Percentiles rank a stretch among this genome's conserved stretches.
These are phyloP conservation scores for Coemansia sp. DNA, from an alignment of 371 early-diverging fungal genomes.

Conservation along the genomic window DNA sequence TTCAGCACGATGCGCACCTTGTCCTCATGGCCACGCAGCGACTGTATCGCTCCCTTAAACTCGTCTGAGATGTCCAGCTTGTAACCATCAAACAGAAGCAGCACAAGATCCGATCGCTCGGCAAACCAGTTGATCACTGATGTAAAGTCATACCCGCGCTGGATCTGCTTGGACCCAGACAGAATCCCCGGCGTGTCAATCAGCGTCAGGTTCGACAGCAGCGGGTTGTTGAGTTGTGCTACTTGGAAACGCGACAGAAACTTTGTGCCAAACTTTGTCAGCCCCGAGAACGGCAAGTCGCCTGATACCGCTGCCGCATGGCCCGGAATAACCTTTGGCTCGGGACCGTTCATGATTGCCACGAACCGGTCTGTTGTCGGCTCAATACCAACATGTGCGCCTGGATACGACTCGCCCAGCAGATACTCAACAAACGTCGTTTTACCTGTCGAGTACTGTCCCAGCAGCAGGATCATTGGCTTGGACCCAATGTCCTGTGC, in stretches of 20 bases:
- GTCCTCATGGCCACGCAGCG: conserved; percentile 80
- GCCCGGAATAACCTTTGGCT: conserved; percentile 76
- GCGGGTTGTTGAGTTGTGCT: conserved; percentile 69
- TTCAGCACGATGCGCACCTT: conserved; percentile 84
- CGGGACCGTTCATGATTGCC: conserved; percentile 76
- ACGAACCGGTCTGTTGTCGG: conserved; percentile 85
- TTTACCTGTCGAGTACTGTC: conserved; percentile 86
- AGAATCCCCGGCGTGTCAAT: conserved; percentile 89
- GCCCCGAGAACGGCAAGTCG: conserved; percentile 78
- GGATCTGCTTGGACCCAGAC: conserved; percentile 79
- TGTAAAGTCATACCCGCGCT: conserved; percentile 82
- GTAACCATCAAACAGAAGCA: conserved; percentile 84
- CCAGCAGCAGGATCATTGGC: conserved; percentile 80
- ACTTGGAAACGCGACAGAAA: conserved; percentile 86
- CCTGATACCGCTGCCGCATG: conserved; percentile 85
- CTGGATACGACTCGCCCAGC: conserved; percentile 79
- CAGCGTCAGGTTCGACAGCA: conserved; percentile 77
- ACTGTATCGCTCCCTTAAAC: conserved; percentile 79
- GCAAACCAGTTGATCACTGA: conserved; percentile 87
- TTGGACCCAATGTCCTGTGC: conserved; percentile 81
- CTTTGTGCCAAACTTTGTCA: conserved; percentile 74
- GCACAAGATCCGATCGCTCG: conserved; percentile 81
- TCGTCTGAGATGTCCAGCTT: conserved; percentile 91
- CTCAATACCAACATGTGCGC: conserved; percentile 83
- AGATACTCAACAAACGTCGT: conserved; percentile 82